A percentile compares a stretch with the other conserved stretches of the same genome.
phyloP scores from a whole-genome alignment of 2,329 filamentous ascomycete species.

The Fusarium verticillioides region DNA sequence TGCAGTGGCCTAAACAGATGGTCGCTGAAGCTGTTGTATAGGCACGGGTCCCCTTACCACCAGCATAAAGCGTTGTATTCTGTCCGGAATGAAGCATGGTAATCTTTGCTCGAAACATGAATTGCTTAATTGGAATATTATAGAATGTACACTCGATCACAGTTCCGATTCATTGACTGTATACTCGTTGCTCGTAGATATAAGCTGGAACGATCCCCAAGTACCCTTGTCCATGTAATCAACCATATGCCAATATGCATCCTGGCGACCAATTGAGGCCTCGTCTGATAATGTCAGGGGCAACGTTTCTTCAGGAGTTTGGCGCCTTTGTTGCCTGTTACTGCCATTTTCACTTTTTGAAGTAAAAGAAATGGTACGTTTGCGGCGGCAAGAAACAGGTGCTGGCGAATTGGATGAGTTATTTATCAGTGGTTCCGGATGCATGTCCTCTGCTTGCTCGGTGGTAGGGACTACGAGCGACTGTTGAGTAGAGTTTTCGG shows the following conservation, averaged over 20 bases:
- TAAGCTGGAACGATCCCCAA: slow-evolving; percentile 49
- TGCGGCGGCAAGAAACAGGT: slow-evolving; percentile 3
- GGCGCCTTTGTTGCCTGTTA: background rate
- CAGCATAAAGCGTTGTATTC: background rate
- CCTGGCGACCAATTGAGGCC: slow-evolving; percentile 43
- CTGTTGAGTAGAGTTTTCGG: background rate
- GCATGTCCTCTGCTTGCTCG: background rate
- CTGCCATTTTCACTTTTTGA: background rate
- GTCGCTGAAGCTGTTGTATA: slow-evolving; percentile 23
- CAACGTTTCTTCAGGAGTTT: slow-evolving; percentile 22
- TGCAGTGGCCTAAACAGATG: slow-evolving; percentile 41
- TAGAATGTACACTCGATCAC: slow-evolving; percentile 19
- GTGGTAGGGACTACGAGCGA: background rate
- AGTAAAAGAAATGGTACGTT: slow-evolving; percentile 36
- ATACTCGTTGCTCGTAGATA: slow-evolving; percentile 52
- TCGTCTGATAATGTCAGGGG: slow-evolving; percentile 21
- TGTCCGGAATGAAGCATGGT: background rate
- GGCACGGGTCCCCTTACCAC: background rate
- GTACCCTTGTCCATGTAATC: slow-evolving; percentile 41
- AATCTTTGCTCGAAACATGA: background rate
- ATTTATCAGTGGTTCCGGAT: background rate
- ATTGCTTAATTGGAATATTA: background rate
- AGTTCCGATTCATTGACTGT: slow-evolving; percentile 49
- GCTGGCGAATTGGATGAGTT: background rate
- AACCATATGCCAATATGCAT: slow-evolving; percentile 51